Percentiles rank a stretch among this genome's conserved stretches.
These are phyloP conservation scores for Hymenochaete sp. DNA, from an alignment of 1,284 basidiomycete species.

Conservation along the genomic window DNA sequence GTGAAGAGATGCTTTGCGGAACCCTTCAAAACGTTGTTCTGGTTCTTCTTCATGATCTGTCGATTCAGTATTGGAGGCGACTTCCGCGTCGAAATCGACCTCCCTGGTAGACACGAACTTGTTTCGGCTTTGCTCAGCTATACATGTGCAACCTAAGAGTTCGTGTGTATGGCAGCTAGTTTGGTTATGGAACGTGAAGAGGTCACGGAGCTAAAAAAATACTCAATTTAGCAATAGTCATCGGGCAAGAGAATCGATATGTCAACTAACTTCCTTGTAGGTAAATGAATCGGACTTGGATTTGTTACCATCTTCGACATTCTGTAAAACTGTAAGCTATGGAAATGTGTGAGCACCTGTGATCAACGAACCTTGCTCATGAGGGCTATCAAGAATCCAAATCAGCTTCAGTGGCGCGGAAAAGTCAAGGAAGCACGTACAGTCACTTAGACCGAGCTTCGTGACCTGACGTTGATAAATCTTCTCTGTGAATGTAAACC, in stretches of 20 bases:
- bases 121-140: conserved; percentile 23
- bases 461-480: conserved; percentile 91
- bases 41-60: conserved; percentile 26
- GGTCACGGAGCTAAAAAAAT: conserved; percentile 69
- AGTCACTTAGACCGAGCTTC: conserved; percentile 86
- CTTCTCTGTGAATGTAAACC: conserved; percentile 46
- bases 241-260: background rate
- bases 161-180: conserved; percentile 91
- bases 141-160: conserved; percentile 69
- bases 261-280: conserved; percentile 63
- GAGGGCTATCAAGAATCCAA: conserved; percentile 37
- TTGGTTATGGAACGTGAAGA: conserved; percentile 78
- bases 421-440: conserved; percentile 38
- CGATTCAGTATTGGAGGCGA: background rate
- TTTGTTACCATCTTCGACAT: conserved; percentile 30
- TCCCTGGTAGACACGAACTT: no score
- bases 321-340: conserved; percentile 28
- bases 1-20: conserved; percentile 69
- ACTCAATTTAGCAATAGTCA: conserved; percentile 3
- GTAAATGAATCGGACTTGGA: conserved; percentile 83
- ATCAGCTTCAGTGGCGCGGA: conserved; percentile 2
- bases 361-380: conserved; percentile 46
- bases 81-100: conserved; percentile 29
- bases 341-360: background rate
- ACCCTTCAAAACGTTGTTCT: conserved; percentile 33